Base-by-base conservation (phyloP, 345 rosid species). In the Microcos paniculata region DNA sequence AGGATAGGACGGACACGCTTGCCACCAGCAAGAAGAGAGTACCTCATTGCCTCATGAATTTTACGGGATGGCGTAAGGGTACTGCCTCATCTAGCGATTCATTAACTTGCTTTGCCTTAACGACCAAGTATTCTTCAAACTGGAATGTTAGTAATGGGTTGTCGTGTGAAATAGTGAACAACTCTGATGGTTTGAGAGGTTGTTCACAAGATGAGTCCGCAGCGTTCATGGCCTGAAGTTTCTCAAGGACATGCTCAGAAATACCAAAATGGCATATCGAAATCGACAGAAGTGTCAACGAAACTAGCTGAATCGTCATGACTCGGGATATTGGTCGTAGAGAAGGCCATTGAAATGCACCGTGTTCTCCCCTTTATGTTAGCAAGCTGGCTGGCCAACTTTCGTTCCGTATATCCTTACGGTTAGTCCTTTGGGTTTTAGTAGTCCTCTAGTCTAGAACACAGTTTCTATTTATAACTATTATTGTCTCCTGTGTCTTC, bases 11-110 rank as follows among this genome's bases (percentile, higher is more conserved):
- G 83, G 14, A 88, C 88, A 1, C 97, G 89, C 84, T 90, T 89
- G 30, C 94, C 96, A 0, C 89, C 90, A 0, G 90, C 90, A 0
- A 90, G 84, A 48, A 92, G 79, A n/a, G 92, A 85, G 74, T 90
- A 92, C 53, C 97, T 83, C 95, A 90, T 90, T 0, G 97, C 90
- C 62, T 90, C 91, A 10, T 84, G 88, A 79, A 92, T 18, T 81
- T 86, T 7, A 68, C 13, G 3, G 95, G 90, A 42, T 80, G 78
- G 5, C 77, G 79, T 4, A 85, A 18, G 6, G 91, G 90, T 10
- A 91, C 82, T 1, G 93, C 87, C 49, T 78, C 86, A 0, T 88
- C 87, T 2, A 89, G 74, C 31, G 92, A 92, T 69, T 70, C 76
- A 87, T 89, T 88, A 3, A 89, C 84, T 3, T 31, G 76, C 9